Percentiles rank a stretch among this genome's conserved stretches.
phyloP scores from a whole-genome alignment of 1,284 basidiomycete genomes.

The Baeospora myosura region DNA sequence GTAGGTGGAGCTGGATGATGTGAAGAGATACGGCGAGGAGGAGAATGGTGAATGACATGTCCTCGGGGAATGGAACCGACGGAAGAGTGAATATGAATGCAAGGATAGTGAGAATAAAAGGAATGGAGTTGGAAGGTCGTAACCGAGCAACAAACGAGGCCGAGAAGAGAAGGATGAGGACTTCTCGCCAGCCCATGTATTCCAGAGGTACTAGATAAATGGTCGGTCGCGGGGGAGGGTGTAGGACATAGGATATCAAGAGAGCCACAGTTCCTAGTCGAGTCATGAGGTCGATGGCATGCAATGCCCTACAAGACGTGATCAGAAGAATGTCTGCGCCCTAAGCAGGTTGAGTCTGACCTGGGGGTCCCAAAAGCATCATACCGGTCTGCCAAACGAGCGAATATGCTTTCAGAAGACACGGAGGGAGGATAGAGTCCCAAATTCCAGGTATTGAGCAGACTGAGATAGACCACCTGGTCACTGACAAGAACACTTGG shows the following conservation, averaged over 20 bases:
- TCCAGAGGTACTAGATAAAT: slow-evolving; percentile 15
- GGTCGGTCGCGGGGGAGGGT: slow-evolving; percentile 29
- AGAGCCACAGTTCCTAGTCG: slow-evolving; percentile 32
- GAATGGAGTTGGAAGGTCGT: slow-evolving; percentile 15
- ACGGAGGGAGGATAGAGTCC: slow-evolving; percentile 20
- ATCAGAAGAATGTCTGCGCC: too few species aligned
- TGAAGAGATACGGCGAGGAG: slow-evolving; percentile 33
- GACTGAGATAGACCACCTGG: slow-evolving; percentile 32
- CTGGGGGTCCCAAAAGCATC: slow-evolving; percentile 36
- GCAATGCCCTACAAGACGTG: slow-evolving; percentile 31
- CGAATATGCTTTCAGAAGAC: slow-evolving; percentile 7
- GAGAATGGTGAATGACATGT: slow-evolving; percentile 32
- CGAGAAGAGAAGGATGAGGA: slow-evolving; percentile 28
- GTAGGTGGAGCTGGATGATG: slow-evolving; percentile 36
- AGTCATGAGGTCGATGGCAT: slow-evolving; percentile 35
- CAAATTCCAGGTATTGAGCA: slow-evolving; percentile 36
- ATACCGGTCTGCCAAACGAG: slow-evolving; percentile 22
- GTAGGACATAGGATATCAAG: slow-evolving; percentile 36
- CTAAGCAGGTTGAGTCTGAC: slow-evolving; percentile 21
- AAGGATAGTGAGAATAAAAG: slow-evolving; percentile 22
- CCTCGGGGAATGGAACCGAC: slow-evolving; percentile 30
- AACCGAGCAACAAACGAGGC: slow-evolving; percentile 12
- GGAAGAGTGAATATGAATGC: slow-evolving; percentile 25
- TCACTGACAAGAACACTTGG: slow-evolving; percentile 32
- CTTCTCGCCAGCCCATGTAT: slow-evolving; percentile 26